Percentiles rank a stretch among this genome's conserved stretches.
These are phyloP conservation scores for Huiozyma naganishii DNA, from an alignment of 805 yeast genomes.

Conservation along the genomic window DNA sequence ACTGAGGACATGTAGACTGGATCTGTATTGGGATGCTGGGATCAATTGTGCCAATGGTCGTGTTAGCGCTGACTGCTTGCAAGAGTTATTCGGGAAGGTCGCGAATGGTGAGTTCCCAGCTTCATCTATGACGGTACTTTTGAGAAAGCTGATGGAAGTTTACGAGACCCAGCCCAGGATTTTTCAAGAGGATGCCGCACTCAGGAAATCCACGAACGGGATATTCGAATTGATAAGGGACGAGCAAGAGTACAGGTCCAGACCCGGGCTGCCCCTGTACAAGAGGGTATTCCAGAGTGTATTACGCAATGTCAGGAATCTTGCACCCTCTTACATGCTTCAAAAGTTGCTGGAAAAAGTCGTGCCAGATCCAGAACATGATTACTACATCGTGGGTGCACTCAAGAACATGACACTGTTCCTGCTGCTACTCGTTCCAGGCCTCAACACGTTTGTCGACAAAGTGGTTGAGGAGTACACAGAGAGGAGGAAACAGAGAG, in stretches of 20 bases:
- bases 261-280: neutral
- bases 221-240: neutral
- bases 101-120: neutral
- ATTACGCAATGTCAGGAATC: neutral
- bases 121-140: neutral
- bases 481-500: too few relatives aligned
- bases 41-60: neutral
- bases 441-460: conserved; percentile 9
- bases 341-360: conserved; percentile 7
- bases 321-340: neutral
- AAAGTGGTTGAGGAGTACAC: conserved; percentile 3
- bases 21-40: neutral
- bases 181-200: neutral
- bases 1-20: neutral
- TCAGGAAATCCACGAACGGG: neutral
- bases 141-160: neutral
- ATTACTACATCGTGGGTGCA: conserved; percentile 9
- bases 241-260: neutral
- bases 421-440: conserved; percentile 16
- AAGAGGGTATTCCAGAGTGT: neutral
- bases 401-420: conserved; percentile 17
- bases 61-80: neutral
- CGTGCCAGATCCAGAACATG: conserved; percentile 16
- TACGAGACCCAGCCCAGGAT: neutral
- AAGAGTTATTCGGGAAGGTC: neutral